These are phyloP conservation scores for Fusarium tanahbumbuense DNA, from an alignment of 2,329 filamentous ascomycete species.

Conservation along the genomic window DNA sequence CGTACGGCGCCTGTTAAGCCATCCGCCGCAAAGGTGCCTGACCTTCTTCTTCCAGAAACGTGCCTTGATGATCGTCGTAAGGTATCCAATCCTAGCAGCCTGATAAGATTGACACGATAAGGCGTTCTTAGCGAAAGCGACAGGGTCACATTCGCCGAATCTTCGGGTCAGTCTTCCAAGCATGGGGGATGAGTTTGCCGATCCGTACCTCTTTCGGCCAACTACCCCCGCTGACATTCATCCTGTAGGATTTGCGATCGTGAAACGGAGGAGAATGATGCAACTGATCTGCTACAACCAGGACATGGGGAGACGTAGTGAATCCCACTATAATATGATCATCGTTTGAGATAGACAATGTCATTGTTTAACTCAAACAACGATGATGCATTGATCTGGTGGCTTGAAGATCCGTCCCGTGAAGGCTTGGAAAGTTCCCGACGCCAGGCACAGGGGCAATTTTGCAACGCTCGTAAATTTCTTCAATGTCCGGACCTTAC, in stretches of 20 bases:
- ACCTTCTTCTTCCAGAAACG: not conserved
- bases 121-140: not conserved
- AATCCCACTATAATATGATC: not conserved
- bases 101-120: not conserved
- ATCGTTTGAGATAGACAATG: not conserved
- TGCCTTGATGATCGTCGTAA: not conserved
- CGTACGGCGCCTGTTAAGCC: not conserved
- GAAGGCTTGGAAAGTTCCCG: not conserved
- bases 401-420: not conserved
- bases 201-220: not conserved
- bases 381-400: not conserved
- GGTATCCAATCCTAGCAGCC: not conserved
- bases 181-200: not conserved
- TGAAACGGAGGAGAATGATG: not conserved
- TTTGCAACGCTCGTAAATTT: not conserved
- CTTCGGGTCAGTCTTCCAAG: not conserved
- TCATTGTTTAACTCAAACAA: no score
- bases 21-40: not conserved
- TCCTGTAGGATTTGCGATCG: not conserved
- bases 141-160: not conserved
- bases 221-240: not conserved
- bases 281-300: conserved; percentile 2
- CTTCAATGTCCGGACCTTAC: not conserved
- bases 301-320: not conserved
- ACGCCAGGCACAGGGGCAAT: not conserved